Percentiles rank a stretch among this genome's conserved stretches.
These are phyloP conservation scores for Phtheirospermum japonicum DNA, from an alignment of 257 asterid genomes.

Conservation along the genomic window DNA sequence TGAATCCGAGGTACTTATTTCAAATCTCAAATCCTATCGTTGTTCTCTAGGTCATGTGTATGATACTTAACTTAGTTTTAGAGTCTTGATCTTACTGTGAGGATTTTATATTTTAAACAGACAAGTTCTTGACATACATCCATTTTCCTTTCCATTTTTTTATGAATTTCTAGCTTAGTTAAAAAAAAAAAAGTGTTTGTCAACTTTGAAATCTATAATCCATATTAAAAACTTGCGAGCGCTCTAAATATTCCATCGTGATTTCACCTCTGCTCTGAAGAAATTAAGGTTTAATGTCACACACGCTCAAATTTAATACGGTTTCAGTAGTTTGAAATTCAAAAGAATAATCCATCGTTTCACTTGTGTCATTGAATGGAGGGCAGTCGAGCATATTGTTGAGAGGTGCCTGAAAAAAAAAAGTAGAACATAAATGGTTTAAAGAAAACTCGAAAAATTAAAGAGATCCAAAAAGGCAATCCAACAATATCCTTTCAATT, in stretches of 20 bases:
- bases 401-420: constrained; percentile 94
- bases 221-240: constrained; percentile 69
- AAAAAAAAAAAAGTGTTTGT: too few species aligned
- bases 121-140: too few species aligned
- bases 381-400: constrained; percentile 97
- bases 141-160: too few species aligned
- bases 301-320: neutral
- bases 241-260: constrained; percentile 92
- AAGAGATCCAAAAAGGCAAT: too few species aligned
- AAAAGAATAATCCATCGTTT: constrained; percentile 5
- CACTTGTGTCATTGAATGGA: constrained; percentile 99
- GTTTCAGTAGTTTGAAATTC: neutral
- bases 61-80: too few species aligned
- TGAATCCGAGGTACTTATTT: too few species aligned
- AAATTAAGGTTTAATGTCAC: neutral
- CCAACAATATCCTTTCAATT: neutral
- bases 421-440: constrained; percentile 3
- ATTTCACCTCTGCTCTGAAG: constrained; percentile 95
- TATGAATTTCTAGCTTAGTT: too few species aligned
- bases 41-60: too few species aligned
- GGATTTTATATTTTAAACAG: too few species aligned
- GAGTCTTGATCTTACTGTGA: too few species aligned
- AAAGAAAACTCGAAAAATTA: neutral
- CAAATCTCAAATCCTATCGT: too few species aligned
- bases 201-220: too few species aligned